A percentile compares a stretch with the other conserved stretches of the same genome.
Conservation (phyloP, 495 filamentous ascomycete genomes). For the Penicillium goetzii region DNA sequence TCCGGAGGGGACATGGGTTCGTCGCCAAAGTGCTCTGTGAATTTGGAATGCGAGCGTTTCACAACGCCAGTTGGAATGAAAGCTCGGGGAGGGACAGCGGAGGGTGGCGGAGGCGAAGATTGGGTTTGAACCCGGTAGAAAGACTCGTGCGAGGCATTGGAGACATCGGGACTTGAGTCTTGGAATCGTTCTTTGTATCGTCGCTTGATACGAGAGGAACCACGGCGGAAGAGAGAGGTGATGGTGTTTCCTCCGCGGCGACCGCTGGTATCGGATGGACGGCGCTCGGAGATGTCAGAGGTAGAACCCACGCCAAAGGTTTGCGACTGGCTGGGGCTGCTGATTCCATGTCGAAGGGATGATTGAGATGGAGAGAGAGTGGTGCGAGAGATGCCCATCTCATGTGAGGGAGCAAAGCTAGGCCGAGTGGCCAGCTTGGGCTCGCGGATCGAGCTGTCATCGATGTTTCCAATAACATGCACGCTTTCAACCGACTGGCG, state of each 20-base stretch:
- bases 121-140: constrained; percentile 55
- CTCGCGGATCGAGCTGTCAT: constrained; percentile 45
- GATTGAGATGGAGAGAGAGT: constrained; percentile 61
- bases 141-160: constrained; percentile 86
- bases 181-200: constrained; percentile 60
- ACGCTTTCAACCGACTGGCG: constrained; percentile 42
- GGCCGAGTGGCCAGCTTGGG: constrained; percentile 35
- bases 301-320: constrained; percentile 53
- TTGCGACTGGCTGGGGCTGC: constrained; percentile 58
- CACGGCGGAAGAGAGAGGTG: constrained; percentile 76
- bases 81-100: constrained; percentile 42
- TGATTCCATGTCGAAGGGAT: constrained; percentile 54
- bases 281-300: constrained; percentile 53
- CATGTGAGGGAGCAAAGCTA: constrained; percentile 47
- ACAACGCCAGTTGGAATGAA: constrained; percentile 59
- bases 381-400: constrained; percentile 55
- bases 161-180: constrained; percentile 61
- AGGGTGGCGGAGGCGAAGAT: constrained; percentile 38
- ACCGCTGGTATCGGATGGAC: constrained; percentile 52
- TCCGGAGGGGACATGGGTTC: constrained; percentile 79
- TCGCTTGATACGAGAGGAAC: constrained; percentile 59
- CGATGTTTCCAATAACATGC: constrained; percentile 41
- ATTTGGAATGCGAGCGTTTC: constrained; percentile 82
- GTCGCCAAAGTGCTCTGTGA: constrained; percentile 91
- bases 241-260: constrained; percentile 50